Base-by-base conservation (phyloP, 139 green algal genomes). In the Auxenochlorella pyrenoidosa region DNA sequence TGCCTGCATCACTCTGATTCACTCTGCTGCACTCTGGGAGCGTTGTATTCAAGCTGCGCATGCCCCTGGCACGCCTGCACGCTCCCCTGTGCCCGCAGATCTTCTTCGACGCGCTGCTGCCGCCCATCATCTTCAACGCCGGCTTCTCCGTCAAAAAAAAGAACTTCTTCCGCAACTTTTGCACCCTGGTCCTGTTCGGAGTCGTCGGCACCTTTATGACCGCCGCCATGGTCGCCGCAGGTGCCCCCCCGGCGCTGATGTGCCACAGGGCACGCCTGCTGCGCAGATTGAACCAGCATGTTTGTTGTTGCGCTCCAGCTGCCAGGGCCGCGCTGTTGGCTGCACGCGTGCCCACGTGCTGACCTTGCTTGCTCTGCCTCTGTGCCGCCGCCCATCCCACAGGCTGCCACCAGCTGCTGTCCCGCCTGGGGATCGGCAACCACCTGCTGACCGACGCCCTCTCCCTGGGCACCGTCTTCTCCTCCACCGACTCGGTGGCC, bases 381-480 rank as follows among this genome's bases (percentile, higher is more conserved):
- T 12, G 19, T 36, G 40, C 40, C 5, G 18, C 40, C 5, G 18
- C 40, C 19, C 24, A 13, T n/a, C 22, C 32, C 36, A 72, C 72
- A 60, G 71, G 83, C 70, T 59, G 21, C 28, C 34, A 73, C 83
- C 34, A n/a, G 3, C 18, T 73, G n/a, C 51, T 89, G 75, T 18
- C 41, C 22, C 24, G 8, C 13, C 22, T 82, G 60, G 58, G 51
- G 32, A 26, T 90, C 6, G 38, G 32, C 26, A 5, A 16, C 1
- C 51, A 82, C 36, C 26, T 60, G 36, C 66, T 87, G 3, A 26
- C 30, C 84, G 94, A 96, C 77, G 94, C 90, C 84, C 91, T 98
- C 72, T 92, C 95, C 0, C 88, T 98, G 79, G 96, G 97, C 1
- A 93, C 94, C 21, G 97, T 99, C 59, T 98, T 99, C 84, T 93